Conservation (phyloP, 2,329 filamentous ascomycete genomes). For the Colletotrichum sp. region DNA sequence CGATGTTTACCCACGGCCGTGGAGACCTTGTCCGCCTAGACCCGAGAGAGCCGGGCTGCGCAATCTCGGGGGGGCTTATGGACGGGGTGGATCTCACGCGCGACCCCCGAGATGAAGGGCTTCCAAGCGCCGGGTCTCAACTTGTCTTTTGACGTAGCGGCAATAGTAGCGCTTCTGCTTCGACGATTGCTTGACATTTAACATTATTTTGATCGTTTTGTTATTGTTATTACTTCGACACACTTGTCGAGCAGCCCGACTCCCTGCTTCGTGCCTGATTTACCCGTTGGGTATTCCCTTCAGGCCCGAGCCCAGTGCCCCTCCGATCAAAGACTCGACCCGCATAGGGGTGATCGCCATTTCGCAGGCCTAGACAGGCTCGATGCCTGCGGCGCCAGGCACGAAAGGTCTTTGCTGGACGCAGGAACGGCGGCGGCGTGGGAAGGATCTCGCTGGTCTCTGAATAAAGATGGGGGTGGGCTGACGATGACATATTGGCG, state of each 20-base stretch:
- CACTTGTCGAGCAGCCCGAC: background rate
- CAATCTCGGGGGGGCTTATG: background rate
- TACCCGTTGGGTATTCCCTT: background rate
- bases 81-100: background rate
- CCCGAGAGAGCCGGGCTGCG: background rate
- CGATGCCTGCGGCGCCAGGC: constrained; percentile 16
- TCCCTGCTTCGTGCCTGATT: background rate
- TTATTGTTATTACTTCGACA: background rate
- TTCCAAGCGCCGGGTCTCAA: background rate
- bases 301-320: background rate
- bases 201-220: background rate
- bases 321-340: background rate
- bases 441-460: background rate
- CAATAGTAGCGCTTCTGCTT: background rate
- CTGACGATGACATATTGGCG: background rate
- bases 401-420: background rate
- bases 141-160: background rate
- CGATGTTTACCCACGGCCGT: background rate
- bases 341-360: background rate
- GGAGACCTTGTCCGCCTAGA: background rate
- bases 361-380: background rate
- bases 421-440: background rate
- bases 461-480: background rate
- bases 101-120: background rate
- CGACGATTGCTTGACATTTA: background rate